A percentile compares a stretch with the other conserved stretches of the same genome.
Evolutionary conservation across 2,329 filamentous ascomycete species (phyloP).

Genomic region (Trichoderma atroviride): DNA sequence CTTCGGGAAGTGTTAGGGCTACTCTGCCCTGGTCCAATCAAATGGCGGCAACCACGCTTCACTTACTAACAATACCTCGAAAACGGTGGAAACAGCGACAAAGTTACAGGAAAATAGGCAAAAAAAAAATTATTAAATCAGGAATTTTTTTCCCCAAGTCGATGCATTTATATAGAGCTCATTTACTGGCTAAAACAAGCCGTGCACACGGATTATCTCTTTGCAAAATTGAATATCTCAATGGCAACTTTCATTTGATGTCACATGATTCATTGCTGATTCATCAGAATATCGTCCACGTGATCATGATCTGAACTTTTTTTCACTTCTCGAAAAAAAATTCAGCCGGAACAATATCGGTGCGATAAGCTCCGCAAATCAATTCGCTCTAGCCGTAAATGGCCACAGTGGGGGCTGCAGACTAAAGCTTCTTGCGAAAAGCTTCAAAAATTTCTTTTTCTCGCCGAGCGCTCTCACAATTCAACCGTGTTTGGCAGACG

Average conservation of each 20-base stretch:
- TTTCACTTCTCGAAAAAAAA: slow-evolving; percentile 4
- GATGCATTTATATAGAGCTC: not conserved
- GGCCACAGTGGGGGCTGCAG: slow-evolving; percentile 26
- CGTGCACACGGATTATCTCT: not conserved
- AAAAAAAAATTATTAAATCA: not conserved
- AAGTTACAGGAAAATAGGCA: not conserved
- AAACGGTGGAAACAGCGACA: not conserved
- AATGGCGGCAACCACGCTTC: not conserved
- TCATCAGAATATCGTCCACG: not conserved
- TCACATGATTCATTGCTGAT: slow-evolving; percentile 21
- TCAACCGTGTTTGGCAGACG: slow-evolving; percentile 23
- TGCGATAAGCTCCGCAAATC: not conserved
- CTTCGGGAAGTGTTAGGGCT: slow-evolving; percentile 46
- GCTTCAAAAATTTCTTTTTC: slow-evolving; percentile 46
- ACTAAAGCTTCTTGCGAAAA: slow-evolving; percentile 33
- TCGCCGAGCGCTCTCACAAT: slow-evolving; percentile 29
- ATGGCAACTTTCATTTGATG: not conserved
- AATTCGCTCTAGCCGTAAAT: slow-evolving; percentile 25
- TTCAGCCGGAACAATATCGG: slow-evolving; percentile 29
- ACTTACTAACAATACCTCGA: not conserved
- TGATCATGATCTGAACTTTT: not conserved
- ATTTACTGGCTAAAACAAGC: not conserved
- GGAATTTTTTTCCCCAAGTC: not conserved
- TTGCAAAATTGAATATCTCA: not conserved
- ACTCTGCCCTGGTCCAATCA: slow-evolving; percentile 41